Percentiles rank a stretch among this genome's conserved stretches.
These are phyloP conservation scores for Salix koriyanagi DNA, from an alignment of 345 rosid species.

Conservation along the genomic window DNA sequence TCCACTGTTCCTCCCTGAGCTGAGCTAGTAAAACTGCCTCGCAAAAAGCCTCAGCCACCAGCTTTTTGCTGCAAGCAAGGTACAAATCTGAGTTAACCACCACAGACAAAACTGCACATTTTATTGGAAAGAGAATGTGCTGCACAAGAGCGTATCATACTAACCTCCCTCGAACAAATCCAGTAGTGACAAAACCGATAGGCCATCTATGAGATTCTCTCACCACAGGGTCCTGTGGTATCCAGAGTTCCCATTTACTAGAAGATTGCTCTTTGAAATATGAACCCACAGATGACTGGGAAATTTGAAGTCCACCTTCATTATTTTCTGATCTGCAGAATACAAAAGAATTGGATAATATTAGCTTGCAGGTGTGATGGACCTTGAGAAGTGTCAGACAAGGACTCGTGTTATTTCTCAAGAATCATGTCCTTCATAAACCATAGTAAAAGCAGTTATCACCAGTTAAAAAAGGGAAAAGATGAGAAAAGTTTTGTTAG, in stretches of 20 bases:
- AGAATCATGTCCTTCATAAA: background rate
- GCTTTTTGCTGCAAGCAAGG: conserved; percentile 56
- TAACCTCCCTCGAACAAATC: conserved; percentile 80
- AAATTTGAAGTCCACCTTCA: conserved; percentile 45
- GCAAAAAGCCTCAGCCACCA: conserved; percentile 56
- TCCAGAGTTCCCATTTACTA: conserved; percentile 66
- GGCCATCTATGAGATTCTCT: conserved; percentile 57
- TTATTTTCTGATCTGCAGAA: conserved; percentile 40
- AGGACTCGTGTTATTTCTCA: background rate
- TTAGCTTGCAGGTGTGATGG: background rate
- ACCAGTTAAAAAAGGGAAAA: background rate
- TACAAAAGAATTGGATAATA: background rate
- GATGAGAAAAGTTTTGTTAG: background rate
- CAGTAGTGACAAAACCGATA: conserved; percentile 79
- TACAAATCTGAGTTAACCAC: background rate
- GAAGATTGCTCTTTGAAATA: conserved; percentile 54
- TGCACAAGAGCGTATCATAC: conserved; percentile 7
- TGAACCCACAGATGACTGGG: conserved; percentile 49
- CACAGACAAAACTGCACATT: background rate
- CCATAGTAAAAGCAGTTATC: background rate
- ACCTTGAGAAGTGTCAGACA: background rate
- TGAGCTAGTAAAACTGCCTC: conserved; percentile 59
- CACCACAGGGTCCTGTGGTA: conserved; percentile 43
- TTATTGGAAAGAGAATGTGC: background rate
- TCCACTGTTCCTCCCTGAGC: conserved; percentile 75